Conservation (phyloP, 495 filamentous ascomycete genomes). For the Tuber umbilicatum region DNA sequence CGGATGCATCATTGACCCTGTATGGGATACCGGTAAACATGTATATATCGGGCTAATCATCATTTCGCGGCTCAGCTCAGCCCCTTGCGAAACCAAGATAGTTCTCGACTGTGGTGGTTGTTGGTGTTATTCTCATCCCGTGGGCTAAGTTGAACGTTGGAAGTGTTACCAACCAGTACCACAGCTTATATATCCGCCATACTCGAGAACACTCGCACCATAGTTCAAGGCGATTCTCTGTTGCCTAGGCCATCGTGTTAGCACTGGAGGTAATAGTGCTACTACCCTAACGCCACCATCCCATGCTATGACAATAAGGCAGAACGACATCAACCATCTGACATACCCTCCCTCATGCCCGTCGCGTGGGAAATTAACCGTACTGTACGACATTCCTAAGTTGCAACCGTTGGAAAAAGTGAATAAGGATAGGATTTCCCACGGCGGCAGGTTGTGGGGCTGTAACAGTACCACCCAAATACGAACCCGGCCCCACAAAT, state of each 20-base stretch:
- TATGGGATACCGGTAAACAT: background rate
- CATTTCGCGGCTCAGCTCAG: background rate
- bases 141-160: background rate
- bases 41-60: background rate
- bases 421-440: background rate
- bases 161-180: background rate
- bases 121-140: background rate
- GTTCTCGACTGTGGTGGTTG: background rate
- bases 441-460: background rate
- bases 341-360: background rate
- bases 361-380: background rate
- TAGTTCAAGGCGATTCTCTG: background rate
- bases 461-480: background rate
- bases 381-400: background rate
- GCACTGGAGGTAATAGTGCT: background rate
- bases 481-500: background rate
- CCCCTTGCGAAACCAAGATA: background rate
- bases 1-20: background rate
- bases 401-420: background rate
- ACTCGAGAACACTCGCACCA: background rate
- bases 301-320: background rate
- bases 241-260: background rate
- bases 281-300: background rate
- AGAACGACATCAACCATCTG: background rate
- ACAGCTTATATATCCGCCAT: background rate